Conservation (phyloP, 352 stramenopile genomes). For the Pilasporangium apinafurcum region DNA sequence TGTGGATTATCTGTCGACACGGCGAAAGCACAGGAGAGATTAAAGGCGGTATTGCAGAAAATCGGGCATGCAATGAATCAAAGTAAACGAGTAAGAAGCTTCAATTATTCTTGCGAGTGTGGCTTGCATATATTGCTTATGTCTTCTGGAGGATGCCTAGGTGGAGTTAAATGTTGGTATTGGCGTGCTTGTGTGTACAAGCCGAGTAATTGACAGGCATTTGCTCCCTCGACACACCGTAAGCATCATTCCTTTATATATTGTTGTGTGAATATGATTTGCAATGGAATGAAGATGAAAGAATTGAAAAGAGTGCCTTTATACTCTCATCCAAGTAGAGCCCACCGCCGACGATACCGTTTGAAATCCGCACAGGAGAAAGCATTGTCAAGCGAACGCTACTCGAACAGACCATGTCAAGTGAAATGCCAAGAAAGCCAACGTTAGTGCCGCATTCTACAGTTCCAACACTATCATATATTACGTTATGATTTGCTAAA, state of each 20-base stretch:
- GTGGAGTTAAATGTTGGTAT: slow-evolving; percentile 63
- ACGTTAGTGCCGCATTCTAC: neutral
- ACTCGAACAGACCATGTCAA: slow-evolving; percentile 7
- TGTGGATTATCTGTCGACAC: slow-evolving; percentile 39
- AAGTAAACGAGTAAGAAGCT: slow-evolving; percentile 26
- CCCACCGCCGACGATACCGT: slow-evolving; percentile 9
- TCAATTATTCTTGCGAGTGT: neutral
- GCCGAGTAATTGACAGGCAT: slow-evolving; percentile 43
- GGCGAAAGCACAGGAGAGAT: slow-evolving; percentile 50
- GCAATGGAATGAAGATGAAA: neutral
- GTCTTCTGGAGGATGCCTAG: too few relatives aligned
- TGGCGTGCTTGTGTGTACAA: slow-evolving; percentile 39
- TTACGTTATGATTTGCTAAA: neutral
- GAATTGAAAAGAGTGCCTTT: neutral
- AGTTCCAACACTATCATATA: neutral
- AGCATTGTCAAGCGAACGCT: slow-evolving; percentile 31
- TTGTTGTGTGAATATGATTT: neutral
- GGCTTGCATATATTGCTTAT: neutral
- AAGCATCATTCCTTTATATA: neutral
- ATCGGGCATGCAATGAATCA: slow-evolving; percentile 53
- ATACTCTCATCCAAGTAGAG: slow-evolving; percentile 9
- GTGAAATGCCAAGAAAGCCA: slow-evolving; percentile 5
- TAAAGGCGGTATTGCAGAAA: slow-evolving; percentile 43
- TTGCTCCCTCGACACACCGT: slow-evolving; percentile 47
- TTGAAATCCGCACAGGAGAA: slow-evolving; percentile 49